Evolutionary conservation across 2,329 filamentous ascomycete species (phyloP).

Genomic region (Alternaria sp.): DNA sequence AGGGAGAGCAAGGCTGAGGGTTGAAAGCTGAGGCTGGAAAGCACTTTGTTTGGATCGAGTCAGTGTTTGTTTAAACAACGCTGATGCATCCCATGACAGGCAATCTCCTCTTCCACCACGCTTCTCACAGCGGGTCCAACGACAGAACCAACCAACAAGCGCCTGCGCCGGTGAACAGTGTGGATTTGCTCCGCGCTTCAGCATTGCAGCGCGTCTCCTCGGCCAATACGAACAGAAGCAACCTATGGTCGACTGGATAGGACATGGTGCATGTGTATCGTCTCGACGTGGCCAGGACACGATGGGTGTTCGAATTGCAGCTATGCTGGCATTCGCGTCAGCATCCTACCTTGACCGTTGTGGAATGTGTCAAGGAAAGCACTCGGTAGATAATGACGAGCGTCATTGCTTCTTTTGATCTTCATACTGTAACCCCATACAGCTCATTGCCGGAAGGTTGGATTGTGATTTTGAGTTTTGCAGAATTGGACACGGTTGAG

Average conservation of each 20-base stretch:
- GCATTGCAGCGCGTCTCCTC: neutral
- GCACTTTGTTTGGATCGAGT: neutral
- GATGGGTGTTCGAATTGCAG: neutral
- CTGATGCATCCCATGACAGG: constrained; percentile 4
- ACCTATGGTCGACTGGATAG: neutral
- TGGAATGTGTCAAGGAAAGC: neutral
- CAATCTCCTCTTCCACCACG: neutral
- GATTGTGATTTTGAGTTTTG: too few relatives aligned
- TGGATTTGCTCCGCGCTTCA: neutral
- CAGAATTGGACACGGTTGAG: too few relatives aligned
- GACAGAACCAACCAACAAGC: neutral
- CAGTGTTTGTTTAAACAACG: constrained; percentile 3
- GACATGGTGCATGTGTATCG: neutral
- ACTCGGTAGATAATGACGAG: neutral
- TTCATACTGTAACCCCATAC: too few relatives aligned
- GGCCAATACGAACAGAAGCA: neutral
- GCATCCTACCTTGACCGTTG: neutral
- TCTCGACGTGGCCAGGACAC: neutral
- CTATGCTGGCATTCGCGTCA: neutral
- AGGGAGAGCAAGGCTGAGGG: constrained; percentile 18
- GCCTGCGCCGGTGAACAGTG: neutral
- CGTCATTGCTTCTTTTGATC: too few relatives aligned
- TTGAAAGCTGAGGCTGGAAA: constrained; percentile 6
- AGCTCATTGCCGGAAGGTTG: too few relatives aligned
- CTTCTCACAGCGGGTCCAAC: neutral